A percentile compares a stretch with the other conserved stretches of the same genome.
Evolutionary conservation across 495 filamentous ascomycete species (phyloP).

Genomic region (Tuber microsphaerosporum): DNA sequence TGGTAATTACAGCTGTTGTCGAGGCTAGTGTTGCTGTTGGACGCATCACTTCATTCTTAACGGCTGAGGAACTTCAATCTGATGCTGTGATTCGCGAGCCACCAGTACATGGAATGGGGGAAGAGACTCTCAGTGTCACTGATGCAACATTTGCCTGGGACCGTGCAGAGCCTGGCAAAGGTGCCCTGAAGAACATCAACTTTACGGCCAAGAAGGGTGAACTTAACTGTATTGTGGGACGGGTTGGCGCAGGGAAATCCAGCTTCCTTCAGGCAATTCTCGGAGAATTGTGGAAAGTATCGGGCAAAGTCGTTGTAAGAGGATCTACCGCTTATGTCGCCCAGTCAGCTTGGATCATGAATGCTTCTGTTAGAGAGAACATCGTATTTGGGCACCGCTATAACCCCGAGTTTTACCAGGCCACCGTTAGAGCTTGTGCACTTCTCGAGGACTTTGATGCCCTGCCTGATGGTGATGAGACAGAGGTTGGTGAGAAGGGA

Average conservation of each 20-base stretch:
- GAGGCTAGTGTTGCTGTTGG: constrained; percentile 90
- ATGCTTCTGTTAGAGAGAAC: constrained; percentile 91
- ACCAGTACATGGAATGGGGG: constrained; percentile 62
- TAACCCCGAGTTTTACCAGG: constrained; percentile 90
- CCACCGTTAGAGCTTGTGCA: constrained; percentile 88
- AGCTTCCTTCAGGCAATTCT: constrained; percentile 80
- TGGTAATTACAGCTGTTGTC: constrained; percentile 95
- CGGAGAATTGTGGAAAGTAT: constrained; percentile 82
- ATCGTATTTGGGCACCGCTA: constrained; percentile 95
- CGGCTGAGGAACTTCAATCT: constrained; percentile 79
- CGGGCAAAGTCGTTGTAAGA: constrained; percentile 74
- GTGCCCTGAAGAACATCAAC: constrained; percentile 67
- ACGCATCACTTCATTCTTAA: constrained; percentile 77
- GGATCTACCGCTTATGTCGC: constrained; percentile 84
- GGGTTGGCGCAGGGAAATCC: constrained; percentile 90
- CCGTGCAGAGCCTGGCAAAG: constrained; percentile 47
- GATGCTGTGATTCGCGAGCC: constrained; percentile 69
- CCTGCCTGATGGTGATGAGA: constrained; percentile 92
- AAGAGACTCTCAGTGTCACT: constrained; percentile 74
- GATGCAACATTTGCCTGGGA: constrained; percentile 95
- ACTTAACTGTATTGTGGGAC: constrained; percentile 85
- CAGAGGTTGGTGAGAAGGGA: constrained; percentile 91
- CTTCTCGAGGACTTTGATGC: constrained; percentile 83
- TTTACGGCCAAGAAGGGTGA: constrained; percentile 85
- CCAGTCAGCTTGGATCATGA: constrained; percentile 95